A percentile compares a stretch with the other conserved stretches of the same genome.
phyloP scores from a whole-genome alignment of 805 yeast genomes.

The Kluyveromyces starmeri region DNA sequence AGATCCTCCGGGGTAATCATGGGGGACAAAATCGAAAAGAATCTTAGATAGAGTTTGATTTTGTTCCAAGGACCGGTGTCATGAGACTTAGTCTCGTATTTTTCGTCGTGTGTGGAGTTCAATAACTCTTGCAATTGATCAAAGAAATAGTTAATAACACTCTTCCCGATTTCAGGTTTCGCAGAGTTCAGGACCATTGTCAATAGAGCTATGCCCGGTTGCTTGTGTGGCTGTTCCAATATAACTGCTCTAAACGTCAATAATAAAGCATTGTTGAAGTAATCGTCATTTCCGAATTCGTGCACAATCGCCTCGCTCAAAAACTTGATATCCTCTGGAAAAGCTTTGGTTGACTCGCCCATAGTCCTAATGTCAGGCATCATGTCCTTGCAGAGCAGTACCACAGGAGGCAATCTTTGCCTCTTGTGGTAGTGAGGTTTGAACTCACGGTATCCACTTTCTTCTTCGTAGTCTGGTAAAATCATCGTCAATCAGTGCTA shows the following conservation, averaged over 20 bases:
- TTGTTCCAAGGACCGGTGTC: conserved; percentile 58
- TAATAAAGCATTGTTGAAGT: conserved; percentile 49
- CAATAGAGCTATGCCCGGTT: conserved; percentile 60
- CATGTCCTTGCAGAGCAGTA: conserved; percentile 38
- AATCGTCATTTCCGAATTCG: conserved; percentile 54
- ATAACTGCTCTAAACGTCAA: conserved; percentile 60
- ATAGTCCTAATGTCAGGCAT: conserved; percentile 45
- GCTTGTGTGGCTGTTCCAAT: conserved; percentile 87
- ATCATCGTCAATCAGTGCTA: conserved; percentile 14
- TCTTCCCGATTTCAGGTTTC: conserved; percentile 57
- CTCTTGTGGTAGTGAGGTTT: conserved; percentile 27
- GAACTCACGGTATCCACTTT: conserved; percentile 24
- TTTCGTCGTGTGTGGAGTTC: conserved; percentile 26
- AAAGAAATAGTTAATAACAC: conserved; percentile 61
- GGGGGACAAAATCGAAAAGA: conserved; percentile 57
- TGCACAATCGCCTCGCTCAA: conserved; percentile 58
- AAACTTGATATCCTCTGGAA: conserved; percentile 55
- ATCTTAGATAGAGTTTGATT: conserved; percentile 61
- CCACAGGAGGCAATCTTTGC: conserved; percentile 36
- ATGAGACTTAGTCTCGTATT: conserved; percentile 23
- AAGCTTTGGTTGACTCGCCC: conserved; percentile 47
- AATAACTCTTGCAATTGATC: conserved; percentile 50
- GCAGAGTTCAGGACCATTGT: conserved; percentile 57
- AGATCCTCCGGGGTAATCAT: conserved; percentile 46
- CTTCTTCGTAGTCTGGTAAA: conserved; percentile 23